These are phyloP conservation scores for Mycena latifolia DNA, from an alignment of 768 basidiomycete species.

Conservation along the genomic window DNA sequence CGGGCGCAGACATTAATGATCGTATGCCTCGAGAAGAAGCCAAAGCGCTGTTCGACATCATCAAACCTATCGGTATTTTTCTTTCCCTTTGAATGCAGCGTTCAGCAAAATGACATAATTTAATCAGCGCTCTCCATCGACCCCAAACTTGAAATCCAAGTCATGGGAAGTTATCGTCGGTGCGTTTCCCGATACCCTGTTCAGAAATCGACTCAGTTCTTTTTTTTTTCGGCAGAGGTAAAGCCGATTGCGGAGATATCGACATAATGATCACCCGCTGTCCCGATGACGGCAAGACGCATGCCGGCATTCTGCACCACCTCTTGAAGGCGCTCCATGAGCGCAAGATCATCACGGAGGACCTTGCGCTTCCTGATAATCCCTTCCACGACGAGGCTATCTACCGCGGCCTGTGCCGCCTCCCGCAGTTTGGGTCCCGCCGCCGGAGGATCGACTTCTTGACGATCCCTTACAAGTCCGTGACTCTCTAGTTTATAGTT, in stretches of 20 bases:
- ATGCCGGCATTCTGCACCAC: slow-evolving; percentile 75
- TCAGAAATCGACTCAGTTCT: not conserved
- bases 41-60: slow-evolving; percentile 74
- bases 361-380: slow-evolving; percentile 80
- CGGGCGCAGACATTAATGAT: slow-evolving; percentile 64
- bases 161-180: slow-evolving; percentile 95
- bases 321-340: slow-evolving; percentile 70
- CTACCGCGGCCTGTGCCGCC: slow-evolving; percentile 85
- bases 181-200: slow-evolving; percentile 37
- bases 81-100: not conserved
- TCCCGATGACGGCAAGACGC: slow-evolving; percentile 78
- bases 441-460: slow-evolving; percentile 90
- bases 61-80: slow-evolving; percentile 77
- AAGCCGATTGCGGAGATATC: slow-evolving; percentile 89
- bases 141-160: slow-evolving; percentile 76
- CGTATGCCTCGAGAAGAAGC: slow-evolving; percentile 92
- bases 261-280: slow-evolving; percentile 90
- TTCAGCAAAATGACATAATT: not conserved
- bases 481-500: not conserved
- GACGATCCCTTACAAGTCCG: slow-evolving; percentile 75
- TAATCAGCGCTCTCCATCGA: slow-evolving; percentile 77
- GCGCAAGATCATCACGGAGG: slow-evolving; percentile 80
- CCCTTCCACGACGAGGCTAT: slow-evolving; percentile 76
- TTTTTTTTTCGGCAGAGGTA: slow-evolving; percentile 65
- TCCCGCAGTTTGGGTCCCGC: slow-evolving; percentile 58